Conservation (phyloP, 768 basidiomycete genomes). For the Leccinum fibrillosum region DNA sequence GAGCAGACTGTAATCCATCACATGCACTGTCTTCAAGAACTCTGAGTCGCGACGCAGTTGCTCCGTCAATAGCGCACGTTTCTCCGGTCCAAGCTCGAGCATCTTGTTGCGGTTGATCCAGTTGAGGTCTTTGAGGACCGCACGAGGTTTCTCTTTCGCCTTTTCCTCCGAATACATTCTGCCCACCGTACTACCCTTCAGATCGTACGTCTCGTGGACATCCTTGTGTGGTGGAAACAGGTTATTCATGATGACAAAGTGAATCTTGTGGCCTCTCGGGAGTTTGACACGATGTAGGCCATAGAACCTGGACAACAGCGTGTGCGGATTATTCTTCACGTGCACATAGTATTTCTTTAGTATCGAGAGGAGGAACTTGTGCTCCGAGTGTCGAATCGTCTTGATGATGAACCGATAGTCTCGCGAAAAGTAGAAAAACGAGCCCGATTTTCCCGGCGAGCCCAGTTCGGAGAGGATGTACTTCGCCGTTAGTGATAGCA, state of each 20-base stretch:
- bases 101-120: slow-evolving; percentile 81
- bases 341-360: slow-evolving; percentile 83
- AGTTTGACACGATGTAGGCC: slow-evolving; percentile 97
- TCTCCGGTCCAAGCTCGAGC: slow-evolving; percentile 95
- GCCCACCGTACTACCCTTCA: slow-evolving; percentile 93
- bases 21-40: slow-evolving; percentile 74
- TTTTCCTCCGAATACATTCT: slow-evolving; percentile 85
- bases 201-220: slow-evolving; percentile 95
- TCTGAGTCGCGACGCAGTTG: slow-evolving; percentile 87
- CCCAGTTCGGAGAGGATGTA: slow-evolving; percentile 98
- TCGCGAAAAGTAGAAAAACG: slow-evolving; percentile 98
- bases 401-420: slow-evolving; percentile 99
- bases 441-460: slow-evolving; percentile 96
- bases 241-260: slow-evolving; percentile 99
- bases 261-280: slow-evolving; percentile 90
- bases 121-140: slow-evolving; percentile 93
- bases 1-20: slow-evolving; percentile 97
- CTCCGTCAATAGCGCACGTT: slow-evolving; percentile 84
- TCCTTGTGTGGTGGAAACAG: slow-evolving; percentile 97
- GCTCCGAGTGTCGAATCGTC: slow-evolving; percentile 92
- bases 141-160: slow-evolving; percentile 70
- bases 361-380: slow-evolving; percentile 87
- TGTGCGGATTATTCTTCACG: slow-evolving; percentile 88
- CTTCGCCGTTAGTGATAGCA: slow-evolving; percentile 92
- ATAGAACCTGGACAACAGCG: slow-evolving; percentile 90